phyloP scores from a whole-genome alignment of 768 basidiomycete species.

The Auriscalpium vulgare region DNA sequence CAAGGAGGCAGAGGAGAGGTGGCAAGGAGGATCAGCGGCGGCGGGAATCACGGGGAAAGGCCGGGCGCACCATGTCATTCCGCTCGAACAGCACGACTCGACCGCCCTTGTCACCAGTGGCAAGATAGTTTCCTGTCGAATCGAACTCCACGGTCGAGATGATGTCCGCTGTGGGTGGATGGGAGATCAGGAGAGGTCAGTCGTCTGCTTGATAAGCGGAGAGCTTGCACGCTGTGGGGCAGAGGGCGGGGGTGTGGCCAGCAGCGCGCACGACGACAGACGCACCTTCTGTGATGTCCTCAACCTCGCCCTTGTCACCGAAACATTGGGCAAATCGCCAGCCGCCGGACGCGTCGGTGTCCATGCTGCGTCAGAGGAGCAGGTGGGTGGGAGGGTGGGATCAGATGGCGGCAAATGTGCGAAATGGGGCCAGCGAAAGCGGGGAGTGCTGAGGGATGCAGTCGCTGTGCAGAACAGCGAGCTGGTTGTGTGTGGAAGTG shows the following conservation, averaged over 20 bases:
- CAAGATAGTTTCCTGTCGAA: slow-evolving; percentile 98
- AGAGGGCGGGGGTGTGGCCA: slow-evolving; percentile 4
- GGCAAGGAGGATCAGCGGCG: slow-evolving; percentile 5
- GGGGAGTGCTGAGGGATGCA: background rate
- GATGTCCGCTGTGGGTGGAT: slow-evolving; percentile 77
- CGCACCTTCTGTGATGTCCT: slow-evolving; percentile 98
- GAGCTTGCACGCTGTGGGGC: slow-evolving; percentile 3
- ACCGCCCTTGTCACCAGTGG: slow-evolving; percentile 98
- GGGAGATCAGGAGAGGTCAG: slow-evolving; percentile 1
- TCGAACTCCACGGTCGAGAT: slow-evolving; percentile 99
- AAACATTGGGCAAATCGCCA: slow-evolving; percentile 99
- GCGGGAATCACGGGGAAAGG: background rate
- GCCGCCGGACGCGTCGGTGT: slow-evolving; percentile 76
- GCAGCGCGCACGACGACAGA: slow-evolving; percentile 11
- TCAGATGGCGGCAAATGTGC: slow-evolving; percentile 15
- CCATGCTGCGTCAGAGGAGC: slow-evolving; percentile 42
- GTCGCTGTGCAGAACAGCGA: background rate
- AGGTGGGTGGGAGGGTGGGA: slow-evolving; percentile 17
- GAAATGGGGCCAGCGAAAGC: background rate
- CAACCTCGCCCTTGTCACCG: slow-evolving; percentile 98
- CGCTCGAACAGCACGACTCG: slow-evolving; percentile 98
- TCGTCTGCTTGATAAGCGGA: slow-evolving; percentile 4
- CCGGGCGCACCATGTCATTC: slow-evolving; percentile 77
- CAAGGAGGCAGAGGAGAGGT: slow-evolving; percentile 14
- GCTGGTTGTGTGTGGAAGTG: background rate